Percentiles rank a stretch among this genome's conserved stretches.
These are phyloP conservation scores for Silene vulgaris DNA, from an alignment of 179 eudicot species.

Conservation along the genomic window DNA sequence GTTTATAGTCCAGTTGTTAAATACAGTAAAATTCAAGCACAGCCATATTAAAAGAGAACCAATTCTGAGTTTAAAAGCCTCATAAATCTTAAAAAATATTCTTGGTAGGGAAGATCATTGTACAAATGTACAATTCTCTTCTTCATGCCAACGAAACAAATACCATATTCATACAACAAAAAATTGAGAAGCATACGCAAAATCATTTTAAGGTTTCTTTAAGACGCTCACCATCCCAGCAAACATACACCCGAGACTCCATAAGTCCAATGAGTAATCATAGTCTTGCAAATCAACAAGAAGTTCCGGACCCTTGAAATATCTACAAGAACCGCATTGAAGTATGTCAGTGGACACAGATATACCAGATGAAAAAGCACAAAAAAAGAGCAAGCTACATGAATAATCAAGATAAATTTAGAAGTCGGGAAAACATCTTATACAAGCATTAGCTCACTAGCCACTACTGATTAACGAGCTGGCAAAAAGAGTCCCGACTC, in stretches of 20 bases:
- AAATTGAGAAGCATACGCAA: background rate
- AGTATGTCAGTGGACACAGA: background rate
- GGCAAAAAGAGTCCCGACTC: too few relatives aligned
- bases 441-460: background rate
- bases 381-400: background rate
- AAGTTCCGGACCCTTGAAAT: slow-evolving; percentile 89
- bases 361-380: background rate
- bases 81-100: background rate
- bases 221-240: slow-evolving; percentile 77
- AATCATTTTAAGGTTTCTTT: background rate
- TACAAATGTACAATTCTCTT: too few relatives aligned
- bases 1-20: background rate
- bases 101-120: too few relatives aligned
- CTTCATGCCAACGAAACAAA: background rate
- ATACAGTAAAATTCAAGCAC: background rate
- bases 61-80: background rate
- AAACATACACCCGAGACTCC: slow-evolving; percentile 96
- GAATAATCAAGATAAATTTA: background rate
- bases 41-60: background rate
- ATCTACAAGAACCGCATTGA: slow-evolving; percentile 41
- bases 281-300: slow-evolving; percentile 89
- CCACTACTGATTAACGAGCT: background rate
- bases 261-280: slow-evolving; percentile 82
- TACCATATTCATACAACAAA: background rate
- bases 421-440: background rate